These are phyloP conservation scores for Aspergillus conjunctus DNA, from an alignment of 495 filamentous ascomycete genomes.

Conservation along the genomic window DNA sequence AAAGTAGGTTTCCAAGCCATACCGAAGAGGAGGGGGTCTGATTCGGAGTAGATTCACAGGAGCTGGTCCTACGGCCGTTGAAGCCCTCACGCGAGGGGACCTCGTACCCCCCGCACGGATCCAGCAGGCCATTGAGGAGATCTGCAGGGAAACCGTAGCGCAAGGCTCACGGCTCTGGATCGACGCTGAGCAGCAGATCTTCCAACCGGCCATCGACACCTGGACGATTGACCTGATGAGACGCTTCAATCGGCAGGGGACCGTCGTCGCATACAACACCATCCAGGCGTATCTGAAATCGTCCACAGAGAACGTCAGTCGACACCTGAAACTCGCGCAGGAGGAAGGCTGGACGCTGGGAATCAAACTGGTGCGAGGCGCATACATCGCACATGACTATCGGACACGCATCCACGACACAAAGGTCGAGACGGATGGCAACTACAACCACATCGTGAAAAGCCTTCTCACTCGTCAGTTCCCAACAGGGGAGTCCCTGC, in stretches of 20 bases:
- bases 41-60: conserved; percentile 61
- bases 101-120: conserved; percentile 53
- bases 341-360: conserved; percentile 71
- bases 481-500: conserved; percentile 68
- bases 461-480: conserved; percentile 65
- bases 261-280: conserved; percentile 62
- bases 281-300: conserved; percentile 81
- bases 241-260: conserved; percentile 65
- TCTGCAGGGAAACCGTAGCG: conserved; percentile 68
- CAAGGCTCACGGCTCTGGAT: conserved; percentile 73
- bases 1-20: conserved; percentile 50
- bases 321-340: conserved; percentile 62
- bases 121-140: conserved; percentile 62
- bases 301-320: conserved; percentile 58
- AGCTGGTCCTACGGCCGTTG: conserved; percentile 68
- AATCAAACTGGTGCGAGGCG: conserved; percentile 89
- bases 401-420: conserved; percentile 43
- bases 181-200: conserved; percentile 77
- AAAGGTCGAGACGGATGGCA: conserved; percentile 41
- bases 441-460: conserved; percentile 46
- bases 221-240: conserved; percentile 77
- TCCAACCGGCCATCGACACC: conserved; percentile 75
- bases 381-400: conserved; percentile 58
- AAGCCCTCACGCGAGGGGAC: conserved; percentile 55
- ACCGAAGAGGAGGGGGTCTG: background rate